Base-by-base conservation (phyloP, 176 grass and related monocot species). In the Aegilops longissima region DNA sequence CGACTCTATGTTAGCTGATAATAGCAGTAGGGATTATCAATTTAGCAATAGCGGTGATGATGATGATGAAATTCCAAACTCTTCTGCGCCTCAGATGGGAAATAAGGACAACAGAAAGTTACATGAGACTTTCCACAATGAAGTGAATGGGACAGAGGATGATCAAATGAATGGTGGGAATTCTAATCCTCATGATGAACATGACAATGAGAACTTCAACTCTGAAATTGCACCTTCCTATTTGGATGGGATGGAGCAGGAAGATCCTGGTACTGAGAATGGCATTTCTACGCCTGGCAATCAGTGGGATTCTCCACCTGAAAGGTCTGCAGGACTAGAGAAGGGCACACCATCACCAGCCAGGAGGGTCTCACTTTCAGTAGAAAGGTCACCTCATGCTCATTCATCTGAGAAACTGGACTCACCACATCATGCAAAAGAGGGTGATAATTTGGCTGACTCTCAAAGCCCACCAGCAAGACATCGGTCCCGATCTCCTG, bases 1-100 rank as follows among this genome's bases (percentile, higher is more conserved):
- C 25, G 85, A 93, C 47, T 71, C 91, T 63, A 78, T 93, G 77
- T 85, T 93, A 88, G 72, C 66, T 88, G 85, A 90, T 79, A 81
- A 91, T 83, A 77, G 52, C 45, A 80, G 77, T 80, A 88, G 80
- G 61, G 84, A 73, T 88, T 71, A 74, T 58, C 83, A 93, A 67
- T 62, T 77, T 83, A 83, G 82, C 51, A 88, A 81, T 86, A 88
- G 70, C 64, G 82, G 49, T 93, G 72, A 40, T 73, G 79, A 66
- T 87, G 72, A 68, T 80, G 70, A 82, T 21, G 80, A 90, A 83
- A 78, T 84, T 77, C 66, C 84, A 80, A 87, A 85, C 63, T 61
- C 84, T 79, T 78, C 77, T 59, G 52, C 49, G 1, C 18, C 73
- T 90, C 75, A 67, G 56, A 81, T 83, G 78, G 86, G 84, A 76